Evolutionary conservation across 225 moss, liverwort and hornwort genomes (phyloP).

Genomic region (Sphagnum tenellum): DNA sequence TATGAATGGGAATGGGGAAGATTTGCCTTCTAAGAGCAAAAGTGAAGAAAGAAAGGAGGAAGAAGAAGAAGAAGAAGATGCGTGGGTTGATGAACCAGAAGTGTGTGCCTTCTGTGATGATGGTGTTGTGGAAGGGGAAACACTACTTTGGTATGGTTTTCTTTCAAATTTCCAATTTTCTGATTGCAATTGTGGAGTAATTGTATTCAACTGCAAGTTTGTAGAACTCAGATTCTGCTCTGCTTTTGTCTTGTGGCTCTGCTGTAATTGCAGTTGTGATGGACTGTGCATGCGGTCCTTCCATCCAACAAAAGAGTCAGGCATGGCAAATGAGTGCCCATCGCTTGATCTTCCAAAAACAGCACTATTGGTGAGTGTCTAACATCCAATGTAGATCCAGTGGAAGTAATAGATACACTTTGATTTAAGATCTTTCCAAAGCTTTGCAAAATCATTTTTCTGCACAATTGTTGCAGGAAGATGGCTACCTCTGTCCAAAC

Average conservation of each 20-base stretch:
- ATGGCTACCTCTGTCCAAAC: constrained; percentile 32
- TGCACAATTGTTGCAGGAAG: constrained; percentile 8
- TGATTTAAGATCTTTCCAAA: too few species aligned
- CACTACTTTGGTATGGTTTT: constrained; percentile 5
- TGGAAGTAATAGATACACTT: not conserved
- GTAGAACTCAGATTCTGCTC: not conserved
- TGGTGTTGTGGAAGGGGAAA: constrained; percentile 3
- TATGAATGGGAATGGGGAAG: constrained; percentile 2
- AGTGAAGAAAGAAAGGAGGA: constrained; percentile 18
- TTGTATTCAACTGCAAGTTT: not conserved
- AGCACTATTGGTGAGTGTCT: constrained; percentile 15
- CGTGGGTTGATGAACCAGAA: constrained; percentile 9
- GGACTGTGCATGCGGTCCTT: constrained; percentile 45
- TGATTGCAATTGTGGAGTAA: not conserved
- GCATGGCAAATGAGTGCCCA: constrained; percentile 16
- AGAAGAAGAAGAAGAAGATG: constrained; percentile 17
- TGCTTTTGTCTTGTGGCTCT: not conserved
- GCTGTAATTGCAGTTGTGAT: constrained; percentile 33
- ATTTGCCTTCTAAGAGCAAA: not conserved
- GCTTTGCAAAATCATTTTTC: too few species aligned
- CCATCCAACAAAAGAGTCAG: constrained; percentile 29
- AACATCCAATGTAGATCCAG: not conserved
- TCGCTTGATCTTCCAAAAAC: constrained; percentile 20
- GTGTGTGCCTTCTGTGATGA: constrained; percentile 12
- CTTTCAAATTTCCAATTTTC: constrained; percentile 11